Evolutionary conservation across 805 yeast genomes (phyloP).

Genomic region (Debaryomyces castellii): DNA sequence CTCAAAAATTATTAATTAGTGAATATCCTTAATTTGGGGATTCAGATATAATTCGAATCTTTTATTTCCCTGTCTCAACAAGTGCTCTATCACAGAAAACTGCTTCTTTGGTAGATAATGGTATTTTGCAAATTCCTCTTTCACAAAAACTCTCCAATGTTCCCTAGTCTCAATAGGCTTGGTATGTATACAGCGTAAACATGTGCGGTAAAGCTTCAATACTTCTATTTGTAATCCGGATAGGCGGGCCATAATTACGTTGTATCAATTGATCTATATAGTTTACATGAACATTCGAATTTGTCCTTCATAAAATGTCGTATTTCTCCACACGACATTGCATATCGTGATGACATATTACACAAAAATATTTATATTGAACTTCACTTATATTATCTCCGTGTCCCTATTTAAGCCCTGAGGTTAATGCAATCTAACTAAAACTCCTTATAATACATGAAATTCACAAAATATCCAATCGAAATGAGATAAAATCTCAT

Average conservation of each 20-base stretch:
- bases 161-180: conserved; percentile 49
- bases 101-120: conserved; percentile 66
- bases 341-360: neutral
- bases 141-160: conserved; percentile 45
- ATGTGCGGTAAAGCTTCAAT: conserved; percentile 47
- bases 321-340: neutral
- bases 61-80: conserved; percentile 72
- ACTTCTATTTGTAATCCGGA: conserved; percentile 50
- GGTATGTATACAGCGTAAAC: conserved; percentile 44
- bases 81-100: conserved; percentile 81
- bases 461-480: too few species aligned
- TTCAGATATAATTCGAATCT: conserved; percentile 70
- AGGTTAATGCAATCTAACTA: neutral
- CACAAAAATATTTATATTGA: neutral
- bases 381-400: neutral
- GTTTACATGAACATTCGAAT: neutral
- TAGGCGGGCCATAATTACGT: conserved; percentile 29
- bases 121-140: conserved; percentile 64
- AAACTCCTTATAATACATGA: neutral
- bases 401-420: neutral
- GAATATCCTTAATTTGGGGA: conserved; percentile 70
- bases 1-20: conserved; percentile 4
- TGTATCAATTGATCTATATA: neutral
- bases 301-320: neutral
- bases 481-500: too few species aligned